Evolutionary conservation across 2,329 filamentous ascomycete species (phyloP), one percentile per base, ranked within the genome.

Genomic region (Aspergillus carbonarius): DNA sequence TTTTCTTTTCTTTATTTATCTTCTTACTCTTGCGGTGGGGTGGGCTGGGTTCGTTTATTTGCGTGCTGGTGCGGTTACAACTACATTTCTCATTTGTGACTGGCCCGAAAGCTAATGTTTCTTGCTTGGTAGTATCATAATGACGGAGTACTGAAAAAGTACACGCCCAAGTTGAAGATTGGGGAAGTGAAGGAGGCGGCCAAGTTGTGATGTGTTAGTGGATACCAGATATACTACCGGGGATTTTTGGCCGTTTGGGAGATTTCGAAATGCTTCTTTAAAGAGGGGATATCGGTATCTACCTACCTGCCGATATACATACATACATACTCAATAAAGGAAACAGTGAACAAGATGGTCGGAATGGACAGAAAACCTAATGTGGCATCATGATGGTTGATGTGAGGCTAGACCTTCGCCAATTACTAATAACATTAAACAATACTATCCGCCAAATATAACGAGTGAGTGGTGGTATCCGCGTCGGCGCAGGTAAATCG

Each of bases 131-230:
- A 87, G 81, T 96, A 95, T 76, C 92, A 96, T 80, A 89, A 89
- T 74, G 88, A 92, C 72, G 81, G 81, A 66, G 90, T 96, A 13
- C 79, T 96, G 67, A 89, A 91, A 73, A 95, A 93, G 80, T 95
- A 96, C 75, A 82, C 84, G 68, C 82, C 80, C 34, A 89, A 89
- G 76, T 81, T 93, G 69, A 91, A 92, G 84, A 81, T 96, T 66
- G 91, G 91, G 39, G 83, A 85, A 15, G 81, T 95, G 54, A 87
- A 86, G 76, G 91, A 93, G 78, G 85, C 83, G 56, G 88, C 91
- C 40, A 96, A 95, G 82, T 79, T 96, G 76, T 96, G 81, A 60
- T 32, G 2, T 30, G 4, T 12, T 25, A 23, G 3, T 13, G 8
- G n/a, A 7, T 9, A 20, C 8, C 6, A n/a, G 30, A 32, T 12